Evolutionary conservation across 2,329 filamentous ascomycete species (phyloP).

Genomic region (Xylogone sp.): DNA sequence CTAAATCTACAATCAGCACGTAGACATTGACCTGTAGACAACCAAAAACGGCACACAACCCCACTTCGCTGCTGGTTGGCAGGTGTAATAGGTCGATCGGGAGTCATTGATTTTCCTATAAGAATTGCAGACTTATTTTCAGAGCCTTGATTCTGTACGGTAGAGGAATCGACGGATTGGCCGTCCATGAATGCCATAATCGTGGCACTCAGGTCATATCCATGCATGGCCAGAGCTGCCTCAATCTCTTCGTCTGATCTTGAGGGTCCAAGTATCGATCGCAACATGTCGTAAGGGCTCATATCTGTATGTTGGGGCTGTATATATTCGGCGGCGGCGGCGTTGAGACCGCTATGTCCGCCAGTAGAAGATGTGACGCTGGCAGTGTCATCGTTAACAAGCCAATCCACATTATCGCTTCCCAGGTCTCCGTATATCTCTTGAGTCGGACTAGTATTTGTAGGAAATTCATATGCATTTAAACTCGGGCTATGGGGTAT

Average conservation of each 20-base stretch:
- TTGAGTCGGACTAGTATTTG: slow-evolving; percentile 72
- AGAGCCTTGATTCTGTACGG: slow-evolving; percentile 39
- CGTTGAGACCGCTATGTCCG: slow-evolving; percentile 69
- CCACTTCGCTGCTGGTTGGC: slow-evolving; percentile 74
- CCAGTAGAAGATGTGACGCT: slow-evolving; percentile 69
- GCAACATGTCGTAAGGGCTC: slow-evolving; percentile 96
- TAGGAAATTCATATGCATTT: slow-evolving; percentile 92
- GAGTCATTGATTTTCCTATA: slow-evolving; percentile 85
- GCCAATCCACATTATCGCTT: slow-evolving; percentile 94
- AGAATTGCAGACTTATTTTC: slow-evolving; percentile 66
- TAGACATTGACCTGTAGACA: slow-evolving; percentile 92
- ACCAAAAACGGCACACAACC: slow-evolving; percentile 94
- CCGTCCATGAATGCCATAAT: slow-evolving; percentile 84
- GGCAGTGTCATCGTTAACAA: slow-evolving; percentile 81
- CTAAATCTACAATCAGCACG: slow-evolving; percentile 96
- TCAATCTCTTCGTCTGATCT: slow-evolving; percentile 94
- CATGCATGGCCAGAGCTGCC: slow-evolving; percentile 79
- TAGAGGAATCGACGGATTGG: slow-evolving; percentile 48
- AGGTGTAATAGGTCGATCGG: slow-evolving; percentile 74
- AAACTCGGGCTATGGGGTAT: slow-evolving; percentile 93
- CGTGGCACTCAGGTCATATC: slow-evolving; percentile 90
- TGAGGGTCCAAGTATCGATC: slow-evolving; percentile 86
- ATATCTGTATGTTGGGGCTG: slow-evolving; percentile 72
- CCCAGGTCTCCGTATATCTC: slow-evolving; percentile 91
- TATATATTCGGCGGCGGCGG: slow-evolving; percentile 76